Evolutionary conservation across 768 basidiomycete species (phyloP).

Genomic region (Saitozyma sp.): DNA sequence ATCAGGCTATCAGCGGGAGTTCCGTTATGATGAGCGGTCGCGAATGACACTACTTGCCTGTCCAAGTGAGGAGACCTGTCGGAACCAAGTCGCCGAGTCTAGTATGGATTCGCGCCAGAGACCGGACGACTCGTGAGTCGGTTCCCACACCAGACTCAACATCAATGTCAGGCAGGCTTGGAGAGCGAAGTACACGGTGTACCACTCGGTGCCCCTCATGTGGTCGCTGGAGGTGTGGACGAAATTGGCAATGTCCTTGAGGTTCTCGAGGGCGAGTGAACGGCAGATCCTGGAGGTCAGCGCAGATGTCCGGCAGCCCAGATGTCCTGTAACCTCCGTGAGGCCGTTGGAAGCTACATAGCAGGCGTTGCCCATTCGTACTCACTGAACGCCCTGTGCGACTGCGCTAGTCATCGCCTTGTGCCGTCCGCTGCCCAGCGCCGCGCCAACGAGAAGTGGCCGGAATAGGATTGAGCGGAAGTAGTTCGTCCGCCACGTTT

Average conservation of each 20-base stretch:
- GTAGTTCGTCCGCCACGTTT: constrained; percentile 19
- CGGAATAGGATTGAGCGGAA: constrained; percentile 22
- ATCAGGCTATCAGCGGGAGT: too few species aligned
- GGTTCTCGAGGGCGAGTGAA: constrained; percentile 15
- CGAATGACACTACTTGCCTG: constrained; percentile 9
- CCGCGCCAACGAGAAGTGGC: constrained; percentile 22
- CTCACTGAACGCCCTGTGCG: constrained; percentile 12
- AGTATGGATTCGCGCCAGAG: constrained; percentile 7
- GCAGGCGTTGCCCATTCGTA: background rate
- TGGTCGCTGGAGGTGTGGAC: background rate
- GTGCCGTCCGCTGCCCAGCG: constrained; percentile 12
- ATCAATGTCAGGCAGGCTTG: constrained; percentile 20
- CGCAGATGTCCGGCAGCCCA: too few species aligned
- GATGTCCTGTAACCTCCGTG: too few species aligned
- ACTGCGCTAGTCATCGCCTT: constrained; percentile 5
- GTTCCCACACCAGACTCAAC: constrained; percentile 24
- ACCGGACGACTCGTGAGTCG: constrained; percentile 8
- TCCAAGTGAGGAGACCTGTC: constrained; percentile 11
- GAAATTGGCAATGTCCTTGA: constrained; percentile 11
- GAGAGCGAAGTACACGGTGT: constrained; percentile 26
- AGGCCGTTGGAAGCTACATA: too few species aligned
- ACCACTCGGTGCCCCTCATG: constrained; percentile 19
- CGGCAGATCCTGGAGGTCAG: constrained; percentile 12
- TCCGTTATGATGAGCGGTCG: too few species aligned
- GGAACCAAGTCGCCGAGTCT: constrained; percentile 16